A percentile compares a stretch with the other conserved stretches of the same genome.
Evolutionary conservation across 2,329 filamentous ascomycete species (phyloP).

Genomic region (Fusarium pininemorale): DNA sequence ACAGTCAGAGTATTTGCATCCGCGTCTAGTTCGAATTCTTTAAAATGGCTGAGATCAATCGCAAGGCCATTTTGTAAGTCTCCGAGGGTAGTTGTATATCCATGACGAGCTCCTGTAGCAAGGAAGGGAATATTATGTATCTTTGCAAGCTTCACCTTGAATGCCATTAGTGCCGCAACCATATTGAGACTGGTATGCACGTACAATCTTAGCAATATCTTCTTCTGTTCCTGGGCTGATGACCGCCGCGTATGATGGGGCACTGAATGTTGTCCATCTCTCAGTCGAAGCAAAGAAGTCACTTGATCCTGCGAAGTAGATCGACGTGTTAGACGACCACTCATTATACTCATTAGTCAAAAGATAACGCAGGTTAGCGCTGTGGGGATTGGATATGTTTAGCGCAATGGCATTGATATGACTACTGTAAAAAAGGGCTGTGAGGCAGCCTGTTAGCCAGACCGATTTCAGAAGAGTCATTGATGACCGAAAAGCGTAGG

Average conservation of each 20-base stretch:
- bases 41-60: not conserved
- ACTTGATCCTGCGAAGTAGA: not conserved
- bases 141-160: not conserved
- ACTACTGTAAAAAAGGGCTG: fast-evolving
- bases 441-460: not conserved
- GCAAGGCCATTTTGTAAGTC: fast-evolving
- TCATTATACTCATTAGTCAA: not conserved
- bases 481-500: fast-evolving
- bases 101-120: not conserved
- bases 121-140: not conserved
- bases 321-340: not conserved
- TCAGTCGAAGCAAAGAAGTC: fast-evolving
- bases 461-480: not conserved
- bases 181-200: not conserved
- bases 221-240: not conserved
- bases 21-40: fast-evolving
- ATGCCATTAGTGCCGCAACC: too few relatives aligned
- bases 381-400: not conserved
- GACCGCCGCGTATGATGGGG: not conserved
- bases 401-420: not conserved
- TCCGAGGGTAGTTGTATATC: not conserved
- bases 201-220: fast-evolving
- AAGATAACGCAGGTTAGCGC: not conserved
- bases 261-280: not conserved
- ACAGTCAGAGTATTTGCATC: not conserved